These are phyloP conservation scores for Bipolaris cookei DNA, from an alignment of 2,329 filamentous ascomycete species.

Conservation along the genomic window DNA sequence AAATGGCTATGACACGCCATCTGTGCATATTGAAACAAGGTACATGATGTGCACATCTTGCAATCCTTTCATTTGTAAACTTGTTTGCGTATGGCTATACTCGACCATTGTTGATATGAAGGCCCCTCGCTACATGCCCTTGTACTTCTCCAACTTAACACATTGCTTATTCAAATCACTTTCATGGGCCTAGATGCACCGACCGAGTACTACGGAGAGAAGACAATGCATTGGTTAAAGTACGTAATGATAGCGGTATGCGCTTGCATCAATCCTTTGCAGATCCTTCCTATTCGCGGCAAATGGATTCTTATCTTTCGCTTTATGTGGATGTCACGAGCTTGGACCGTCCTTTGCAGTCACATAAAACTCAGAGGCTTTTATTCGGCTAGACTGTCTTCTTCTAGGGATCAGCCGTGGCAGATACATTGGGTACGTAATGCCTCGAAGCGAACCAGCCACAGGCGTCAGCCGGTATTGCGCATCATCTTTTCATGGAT, in stretches of 20 bases:
- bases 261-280: not conserved
- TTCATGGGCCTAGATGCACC: not conserved
- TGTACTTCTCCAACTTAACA: not conserved
- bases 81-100: no score
- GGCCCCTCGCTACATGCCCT: not conserved
- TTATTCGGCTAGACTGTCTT: not conserved
- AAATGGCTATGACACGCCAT: not conserved
- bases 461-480: not conserved
- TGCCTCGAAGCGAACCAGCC: slow-evolving; percentile 5
- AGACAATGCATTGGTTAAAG: not conserved
- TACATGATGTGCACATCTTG: not conserved
- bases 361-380: not conserved
- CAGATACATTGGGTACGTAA: not conserved
- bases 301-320: not conserved
- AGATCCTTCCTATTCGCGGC: not conserved
- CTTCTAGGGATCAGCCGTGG: slow-evolving; percentile 1
- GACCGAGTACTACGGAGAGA: not conserved
- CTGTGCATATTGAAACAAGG: not conserved
- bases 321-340: not conserved
- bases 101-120: no score
- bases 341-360: not conserved
- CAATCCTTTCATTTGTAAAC: not conserved
- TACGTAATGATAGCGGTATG: not conserved
- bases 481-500: not conserved
- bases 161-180: not conserved